phyloP scores from a whole-genome alignment of 164 flowering plant species.

The Amborella trichopoda region DNA sequence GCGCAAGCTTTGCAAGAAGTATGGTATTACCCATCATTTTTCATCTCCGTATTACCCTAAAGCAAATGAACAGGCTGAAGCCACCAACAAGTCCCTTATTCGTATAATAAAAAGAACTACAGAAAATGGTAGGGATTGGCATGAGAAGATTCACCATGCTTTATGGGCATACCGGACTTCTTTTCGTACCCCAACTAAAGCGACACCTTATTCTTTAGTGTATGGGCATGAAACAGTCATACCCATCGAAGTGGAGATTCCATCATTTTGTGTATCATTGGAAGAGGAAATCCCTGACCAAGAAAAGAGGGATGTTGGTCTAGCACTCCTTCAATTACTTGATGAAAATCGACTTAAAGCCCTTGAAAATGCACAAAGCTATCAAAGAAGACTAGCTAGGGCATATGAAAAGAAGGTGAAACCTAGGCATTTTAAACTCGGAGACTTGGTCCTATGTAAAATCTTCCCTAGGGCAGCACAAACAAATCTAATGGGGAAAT shows the following conservation, averaged over 20 bases:
- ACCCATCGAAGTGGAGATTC: not conserved
- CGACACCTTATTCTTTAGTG: no score
- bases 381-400: not conserved
- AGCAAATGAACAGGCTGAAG: no score
- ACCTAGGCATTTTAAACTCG: not conserved
- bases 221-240: not conserved
- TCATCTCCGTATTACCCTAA: no score
- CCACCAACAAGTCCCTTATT: no score
- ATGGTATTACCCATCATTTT: no score
- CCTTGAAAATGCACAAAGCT: not conserved
- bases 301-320: not conserved
- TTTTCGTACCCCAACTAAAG: not conserved
- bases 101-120: not conserved
- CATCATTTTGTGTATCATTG: not conserved
- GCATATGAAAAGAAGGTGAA: not conserved
- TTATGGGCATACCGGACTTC: not conserved
- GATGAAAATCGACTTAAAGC: not conserved
- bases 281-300: not conserved
- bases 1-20: not conserved
- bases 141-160: not conserved
- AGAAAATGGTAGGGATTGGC: not conserved
- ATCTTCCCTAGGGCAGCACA: not conserved
- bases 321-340: not conserved
- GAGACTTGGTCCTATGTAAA: not conserved
- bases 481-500: not conserved